phyloP scores from a whole-genome alignment of 257 asterid species.

The Paraleonurus japonicus region DNA sequence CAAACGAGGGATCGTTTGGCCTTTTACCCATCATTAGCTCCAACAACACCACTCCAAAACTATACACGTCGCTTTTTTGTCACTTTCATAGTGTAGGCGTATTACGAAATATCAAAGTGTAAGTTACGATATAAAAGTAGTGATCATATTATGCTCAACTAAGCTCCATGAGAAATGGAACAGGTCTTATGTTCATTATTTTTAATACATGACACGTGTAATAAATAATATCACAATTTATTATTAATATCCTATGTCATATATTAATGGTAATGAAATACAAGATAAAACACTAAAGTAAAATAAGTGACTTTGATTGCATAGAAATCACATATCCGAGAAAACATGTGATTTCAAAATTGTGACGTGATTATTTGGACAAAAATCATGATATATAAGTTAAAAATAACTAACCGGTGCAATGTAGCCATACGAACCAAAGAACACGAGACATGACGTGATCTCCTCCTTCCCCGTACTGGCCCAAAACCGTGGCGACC shows the following conservation, averaged over 20 bases:
- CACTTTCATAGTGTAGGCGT: constrained; percentile 60
- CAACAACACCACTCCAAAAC: constrained; percentile 70
- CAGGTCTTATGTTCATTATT: too few relatives aligned
- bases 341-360: not conserved
- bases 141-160: too few relatives aligned
- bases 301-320: too few relatives aligned
- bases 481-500: constrained; percentile 56
- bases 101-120: constrained; percentile 40
- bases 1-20: constrained; percentile 53
- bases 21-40: constrained; percentile 60
- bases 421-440: constrained; percentile 86
- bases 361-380: too few relatives aligned
- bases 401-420: constrained; percentile 64
- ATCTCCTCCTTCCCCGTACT: constrained; percentile 34
- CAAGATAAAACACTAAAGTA: not conserved
- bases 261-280: not conserved
- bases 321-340: too few relatives aligned
- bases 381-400: not conserved
- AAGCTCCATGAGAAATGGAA: too few relatives aligned
- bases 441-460: constrained; percentile 61
- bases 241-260: too few relatives aligned
- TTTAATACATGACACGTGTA: too few relatives aligned
- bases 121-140: too few relatives aligned
- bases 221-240: too few relatives aligned
- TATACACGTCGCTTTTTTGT: constrained; percentile 83